Evolutionary conservation across 768 basidiomycete genomes (phyloP), one percentile per base, ranked within the genome.

Genomic region (Tricholomella constricta): DNA sequence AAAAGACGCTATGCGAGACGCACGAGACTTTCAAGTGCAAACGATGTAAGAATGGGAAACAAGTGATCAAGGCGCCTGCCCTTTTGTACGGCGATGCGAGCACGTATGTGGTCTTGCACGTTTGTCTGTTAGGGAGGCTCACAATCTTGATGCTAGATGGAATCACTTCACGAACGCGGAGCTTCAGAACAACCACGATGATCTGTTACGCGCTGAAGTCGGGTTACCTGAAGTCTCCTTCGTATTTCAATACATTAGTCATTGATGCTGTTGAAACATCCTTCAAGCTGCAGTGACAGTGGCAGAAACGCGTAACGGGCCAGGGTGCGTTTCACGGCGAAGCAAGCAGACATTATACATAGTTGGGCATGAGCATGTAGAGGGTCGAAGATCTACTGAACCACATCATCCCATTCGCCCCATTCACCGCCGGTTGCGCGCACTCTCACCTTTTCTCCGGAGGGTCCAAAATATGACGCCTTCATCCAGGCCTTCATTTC

Each of bases 21-120:
- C 97, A 99, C 62, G 96, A 98, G 65, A 95, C 94, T 7, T 98
- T 96, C 82, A 98, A 98, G 71, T 95, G 93, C 72, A 92, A 91
- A 68, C 81, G 91, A 45, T 96, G 94, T 69, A 88, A 82, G 71
- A 78, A 94, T 56, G 94, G 93, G 17, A 88, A 81, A 62, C 97
- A 98, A 68, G 64, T 79, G 38, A 77, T 83, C 62, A 98, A 96
- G 70, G 78, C 91, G 3, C 84, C 87, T 2, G 94, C 92, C 0
- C 68, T 98, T 62, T 67, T 99, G 14, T 98, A 98, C 59, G 97
- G 97, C 14, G 97, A 99, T 68, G 94, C 91, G 2, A 95, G 92
- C 89, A 91, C 95, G 92, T 94, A 80, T 55, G 94, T 85, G 6
- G 45, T 57, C 34, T 20, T 47, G 12, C 36, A 14, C 22, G 14